Percentiles rank a stretch among this genome's conserved stretches.
phyloP scores from a whole-genome alignment of 2,329 filamentous ascomycete genomes.

The Colletotrichum zoysiae region DNA sequence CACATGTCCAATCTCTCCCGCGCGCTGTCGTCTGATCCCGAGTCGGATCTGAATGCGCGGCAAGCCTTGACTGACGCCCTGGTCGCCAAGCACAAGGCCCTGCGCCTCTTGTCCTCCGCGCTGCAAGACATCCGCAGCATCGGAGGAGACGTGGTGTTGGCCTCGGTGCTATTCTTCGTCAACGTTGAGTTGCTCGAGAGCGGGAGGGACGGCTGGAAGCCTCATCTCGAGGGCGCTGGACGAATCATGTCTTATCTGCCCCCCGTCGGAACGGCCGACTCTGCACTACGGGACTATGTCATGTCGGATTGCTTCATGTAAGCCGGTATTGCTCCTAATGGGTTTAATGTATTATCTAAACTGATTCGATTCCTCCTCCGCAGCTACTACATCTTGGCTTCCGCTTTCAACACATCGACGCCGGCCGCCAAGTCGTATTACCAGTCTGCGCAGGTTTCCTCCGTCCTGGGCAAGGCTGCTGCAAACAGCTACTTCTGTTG shows the following conservation, averaged over 20 bases:
- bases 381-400: constrained; percentile 61
- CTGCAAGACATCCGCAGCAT: constrained; percentile 52
- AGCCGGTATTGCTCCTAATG: constrained; percentile 40
- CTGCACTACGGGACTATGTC: constrained; percentile 58
- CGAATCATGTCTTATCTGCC: constrained; percentile 58
- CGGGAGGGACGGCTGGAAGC: constrained; percentile 61
- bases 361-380: constrained; percentile 30
- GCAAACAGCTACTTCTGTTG: constrained; percentile 62
- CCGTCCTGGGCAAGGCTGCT: constrained; percentile 55
- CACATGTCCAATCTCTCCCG: constrained; percentile 60
- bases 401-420: constrained; percentile 55
- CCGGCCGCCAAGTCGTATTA: constrained; percentile 51
- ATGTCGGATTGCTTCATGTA: constrained; percentile 63
- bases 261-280: constrained; percentile 50
- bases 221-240: constrained; percentile 61
- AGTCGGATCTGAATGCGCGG: constrained; percentile 44
- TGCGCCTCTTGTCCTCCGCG: constrained; percentile 56
- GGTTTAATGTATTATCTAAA: constrained; percentile 12
- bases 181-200: constrained; percentile 65
- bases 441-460: constrained; percentile 52
- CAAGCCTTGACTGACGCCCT: constrained; percentile 58
- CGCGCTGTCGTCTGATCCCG: constrained; percentile 45
- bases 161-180: constrained; percentile 63
- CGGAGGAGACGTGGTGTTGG: constrained; percentile 57
- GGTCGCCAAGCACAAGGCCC: constrained; percentile 59